These are phyloP conservation scores for Raffaelea ambrosiae DNA, from an alignment of 2,329 filamentous ascomycete species.

Conservation along the genomic window DNA sequence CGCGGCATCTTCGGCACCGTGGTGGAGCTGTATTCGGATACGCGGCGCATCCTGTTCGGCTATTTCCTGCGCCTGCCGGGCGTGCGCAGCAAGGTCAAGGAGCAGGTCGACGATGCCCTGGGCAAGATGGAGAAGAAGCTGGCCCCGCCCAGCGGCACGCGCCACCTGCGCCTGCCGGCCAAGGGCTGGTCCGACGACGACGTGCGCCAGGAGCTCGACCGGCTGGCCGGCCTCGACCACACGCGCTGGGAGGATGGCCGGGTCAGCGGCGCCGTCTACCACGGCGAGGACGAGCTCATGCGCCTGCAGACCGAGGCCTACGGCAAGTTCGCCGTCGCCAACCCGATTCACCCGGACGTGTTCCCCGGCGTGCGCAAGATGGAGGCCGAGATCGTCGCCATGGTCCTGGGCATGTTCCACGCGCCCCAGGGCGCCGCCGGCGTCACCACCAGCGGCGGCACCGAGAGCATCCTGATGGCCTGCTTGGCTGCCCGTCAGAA, in stretches of 20 bases:
- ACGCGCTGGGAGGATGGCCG: conserved; percentile 94
- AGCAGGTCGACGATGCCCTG: conserved; percentile 73
- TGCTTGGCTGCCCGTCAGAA: conserved; percentile 86
- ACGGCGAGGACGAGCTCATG: conserved; percentile 75
- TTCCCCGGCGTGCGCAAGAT: conserved; percentile 98
- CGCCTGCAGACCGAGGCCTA: conserved; percentile 88
- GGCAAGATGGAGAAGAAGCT: conserved; percentile 78
- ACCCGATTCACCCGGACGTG: conserved; percentile 96
- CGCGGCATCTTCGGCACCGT: conserved; percentile 77
- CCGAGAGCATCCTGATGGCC: conserved; percentile 95
- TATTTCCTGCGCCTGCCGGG: conserved; percentile 80
- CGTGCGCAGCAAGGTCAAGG: conserved; percentile 76
- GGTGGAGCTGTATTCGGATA: conserved; percentile 61
- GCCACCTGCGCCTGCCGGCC: conserved; percentile 69
- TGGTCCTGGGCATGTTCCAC: conserved; percentile 87
- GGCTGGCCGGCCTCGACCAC: conserved; percentile 79
- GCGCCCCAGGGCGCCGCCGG: conserved; percentile 78
- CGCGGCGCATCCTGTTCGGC: conserved; percentile 69
- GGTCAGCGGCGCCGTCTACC: conserved; percentile 92
- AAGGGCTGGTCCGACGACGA: conserved; percentile 76
- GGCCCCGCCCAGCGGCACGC: conserved; percentile 57
- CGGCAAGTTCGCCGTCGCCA: conserved; percentile 87
- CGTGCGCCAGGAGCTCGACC: conserved; percentile 69
- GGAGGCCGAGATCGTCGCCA: conserved; percentile 96
- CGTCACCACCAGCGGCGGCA: conserved; percentile 85